Conservation (phyloP, 140 eudicot genomes). For the Cichorium intybus region DNA sequence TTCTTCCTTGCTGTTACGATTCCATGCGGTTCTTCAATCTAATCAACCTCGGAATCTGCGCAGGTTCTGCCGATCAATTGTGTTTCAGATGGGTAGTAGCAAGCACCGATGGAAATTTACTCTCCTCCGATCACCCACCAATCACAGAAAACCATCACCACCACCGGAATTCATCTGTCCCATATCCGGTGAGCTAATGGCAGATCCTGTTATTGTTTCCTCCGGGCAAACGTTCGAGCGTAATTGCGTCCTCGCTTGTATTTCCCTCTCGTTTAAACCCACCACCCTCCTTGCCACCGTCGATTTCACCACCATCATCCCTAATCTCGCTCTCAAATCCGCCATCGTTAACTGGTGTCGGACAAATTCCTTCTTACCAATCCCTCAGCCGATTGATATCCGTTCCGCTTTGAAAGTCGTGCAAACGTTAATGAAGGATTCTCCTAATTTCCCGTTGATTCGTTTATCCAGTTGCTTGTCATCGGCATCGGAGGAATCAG, state of each 20-base stretch:
- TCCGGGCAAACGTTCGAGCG: conserved; percentile 96
- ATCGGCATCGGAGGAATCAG: conserved; percentile 59
- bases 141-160: conserved; percentile 18
- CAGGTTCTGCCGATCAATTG: background rate
- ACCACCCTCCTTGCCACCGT: conserved; percentile 27
- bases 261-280: conserved; percentile 50
- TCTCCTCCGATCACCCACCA: conserved; percentile 50
- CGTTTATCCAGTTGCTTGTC: conserved; percentile 39
- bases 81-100: conserved; percentile 45
- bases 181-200: conserved; percentile 58
- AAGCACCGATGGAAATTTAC: conserved; percentile 62
- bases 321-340: conserved; percentile 85
- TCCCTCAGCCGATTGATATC: conserved; percentile 48
- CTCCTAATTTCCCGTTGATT: background rate
- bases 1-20: conserved; percentile 4
- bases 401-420: conserved; percentile 42
- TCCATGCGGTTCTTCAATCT: conserved; percentile 2
- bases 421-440: conserved; percentile 3
- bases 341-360: conserved; percentile 64
- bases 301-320: conserved; percentile 72
- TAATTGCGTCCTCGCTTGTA: conserved; percentile 58
- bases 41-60: conserved; percentile 1
- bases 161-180: conserved; percentile 72
- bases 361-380: conserved; percentile 14
- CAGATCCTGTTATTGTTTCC: conserved; percentile 83